Evolutionary conservation across 2,329 filamentous ascomycete species (phyloP).

Genomic region (Fusarium sp.): DNA sequence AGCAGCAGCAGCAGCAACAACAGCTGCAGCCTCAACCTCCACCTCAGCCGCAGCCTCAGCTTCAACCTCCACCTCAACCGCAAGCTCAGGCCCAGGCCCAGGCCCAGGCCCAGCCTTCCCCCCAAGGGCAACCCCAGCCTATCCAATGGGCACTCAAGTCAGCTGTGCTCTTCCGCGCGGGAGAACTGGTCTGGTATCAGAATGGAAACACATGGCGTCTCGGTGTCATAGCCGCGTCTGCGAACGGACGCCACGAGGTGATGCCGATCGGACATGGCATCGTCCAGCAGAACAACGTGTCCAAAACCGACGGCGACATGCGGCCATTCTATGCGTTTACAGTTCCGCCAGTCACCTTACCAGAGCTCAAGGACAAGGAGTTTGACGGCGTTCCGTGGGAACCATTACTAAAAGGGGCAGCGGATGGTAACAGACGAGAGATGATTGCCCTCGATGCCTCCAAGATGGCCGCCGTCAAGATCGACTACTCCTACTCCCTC

Average conservation of each 20-base stretch:
- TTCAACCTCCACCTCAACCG: constrained; percentile 13
- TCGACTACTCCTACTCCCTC: constrained; percentile 61
- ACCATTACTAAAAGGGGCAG: constrained; percentile 46
- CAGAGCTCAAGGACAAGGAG: constrained; percentile 51
- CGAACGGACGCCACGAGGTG: constrained; percentile 48
- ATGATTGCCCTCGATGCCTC: constrained; percentile 60
- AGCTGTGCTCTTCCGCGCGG: constrained; percentile 56
- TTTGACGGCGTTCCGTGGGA: constrained; percentile 59
- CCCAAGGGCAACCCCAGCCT: constrained; percentile 31
- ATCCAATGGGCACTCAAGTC: constrained; percentile 48
- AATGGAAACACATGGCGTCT: constrained; percentile 60
- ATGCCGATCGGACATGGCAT: constrained; percentile 55
- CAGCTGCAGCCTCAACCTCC: constrained; percentile 23
- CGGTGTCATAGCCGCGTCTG: constrained; percentile 54
- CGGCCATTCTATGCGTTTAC: constrained; percentile 64
- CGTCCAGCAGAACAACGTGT: constrained; percentile 51
- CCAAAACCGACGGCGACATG: constrained; percentile 54
- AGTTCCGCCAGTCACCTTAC: constrained; percentile 55
- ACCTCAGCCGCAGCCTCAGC: constrained; percentile 13
- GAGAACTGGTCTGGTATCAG: constrained; percentile 63
- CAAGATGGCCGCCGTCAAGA: constrained; percentile 60
- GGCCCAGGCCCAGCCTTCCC: constrained; percentile 22
- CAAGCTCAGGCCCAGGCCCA: constrained; percentile 20
- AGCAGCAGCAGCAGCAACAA: constrained; percentile 9
- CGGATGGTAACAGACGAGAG: constrained; percentile 53